Percentiles rank a stretch among this genome's conserved stretches.
Conservation (phyloP, 169 alveolate species). For the Perkinsus marinus region DNA sequence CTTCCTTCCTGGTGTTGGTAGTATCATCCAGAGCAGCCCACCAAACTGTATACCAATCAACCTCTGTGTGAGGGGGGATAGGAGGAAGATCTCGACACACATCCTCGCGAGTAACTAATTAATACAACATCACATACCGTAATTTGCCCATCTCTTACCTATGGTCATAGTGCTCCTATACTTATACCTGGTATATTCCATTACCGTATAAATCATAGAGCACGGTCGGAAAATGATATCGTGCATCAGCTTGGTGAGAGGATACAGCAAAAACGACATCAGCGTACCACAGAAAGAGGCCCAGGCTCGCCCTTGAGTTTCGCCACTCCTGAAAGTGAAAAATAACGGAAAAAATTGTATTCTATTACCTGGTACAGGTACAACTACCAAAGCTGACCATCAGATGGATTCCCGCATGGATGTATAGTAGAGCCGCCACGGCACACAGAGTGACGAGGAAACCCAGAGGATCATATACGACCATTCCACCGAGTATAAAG, state of each 20-base stretch:
- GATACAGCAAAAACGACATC: not conserved
- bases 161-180: not conserved
- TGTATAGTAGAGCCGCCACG: not conserved
- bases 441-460: not conserved
- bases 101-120: not conserved
- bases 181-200: not conserved
- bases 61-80: not conserved
- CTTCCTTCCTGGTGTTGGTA: not conserved
- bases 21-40: not conserved
- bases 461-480: not conserved
- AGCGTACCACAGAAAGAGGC: not conserved
- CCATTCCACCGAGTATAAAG: not conserved
- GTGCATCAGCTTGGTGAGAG: not conserved
- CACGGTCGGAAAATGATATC: not conserved
- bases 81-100: not conserved
- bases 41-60: not conserved
- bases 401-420: not conserved
- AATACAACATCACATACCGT: too few relatives aligned
- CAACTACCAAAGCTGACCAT: not conserved
- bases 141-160: not conserved
- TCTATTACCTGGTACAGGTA: not conserved
- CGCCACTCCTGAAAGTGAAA: not conserved
- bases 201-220: not conserved
- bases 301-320: not conserved
- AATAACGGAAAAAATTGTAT: not conserved